phyloP scores from a whole-genome alignment of 306 rosid species.

The Dryas drummondii region DNA sequence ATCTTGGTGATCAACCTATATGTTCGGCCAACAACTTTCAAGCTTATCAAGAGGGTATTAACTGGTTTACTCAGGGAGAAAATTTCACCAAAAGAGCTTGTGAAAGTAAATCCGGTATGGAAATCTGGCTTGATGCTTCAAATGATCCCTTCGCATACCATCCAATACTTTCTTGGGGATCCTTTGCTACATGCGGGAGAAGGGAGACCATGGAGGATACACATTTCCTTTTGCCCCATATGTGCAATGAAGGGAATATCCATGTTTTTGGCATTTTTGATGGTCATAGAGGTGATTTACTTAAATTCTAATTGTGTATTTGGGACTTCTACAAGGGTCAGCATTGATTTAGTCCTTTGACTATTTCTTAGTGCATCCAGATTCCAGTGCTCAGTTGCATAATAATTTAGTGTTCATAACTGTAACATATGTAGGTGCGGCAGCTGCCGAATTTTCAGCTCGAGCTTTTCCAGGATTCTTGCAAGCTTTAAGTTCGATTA shows the following conservation, averaged over 20 bases:
- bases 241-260: slow-evolving; percentile 54
- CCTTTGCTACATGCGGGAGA: slow-evolving; percentile 88
- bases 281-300: slow-evolving; percentile 80
- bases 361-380: neutral
- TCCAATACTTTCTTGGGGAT: slow-evolving; percentile 85
- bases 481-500: slow-evolving; percentile 39
- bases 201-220: slow-evolving; percentile 97
- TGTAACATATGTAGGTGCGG: slow-evolving; percentile 69
- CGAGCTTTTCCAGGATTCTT: slow-evolving; percentile 74
- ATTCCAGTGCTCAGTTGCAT: slow-evolving; percentile 10
- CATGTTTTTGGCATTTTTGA: slow-evolving; percentile 87
- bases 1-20: slow-evolving; percentile 30
- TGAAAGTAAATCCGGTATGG: slow-evolving; percentile 37
- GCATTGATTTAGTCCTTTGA: slow-evolving; percentile 9
- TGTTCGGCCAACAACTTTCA: slow-evolving; percentile 31
- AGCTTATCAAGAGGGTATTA: slow-evolving; percentile 56
- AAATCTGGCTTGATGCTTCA: slow-evolving; percentile 41
- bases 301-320: slow-evolving; percentile 9
- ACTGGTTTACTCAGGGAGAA: slow-evolving; percentile 76
- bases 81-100: slow-evolving; percentile 37
- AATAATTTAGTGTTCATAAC: slow-evolving; percentile 6
- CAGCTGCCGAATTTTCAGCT: slow-evolving; percentile 89
- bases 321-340: neutral
- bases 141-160: slow-evolving; percentile 42
- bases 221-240: slow-evolving; percentile 68